Percentiles rank a stretch among this genome's conserved stretches.
These are phyloP conservation scores for Flaveria linearis DNA, from an alignment of 129 eudicot genomes.

Conservation along the genomic window DNA sequence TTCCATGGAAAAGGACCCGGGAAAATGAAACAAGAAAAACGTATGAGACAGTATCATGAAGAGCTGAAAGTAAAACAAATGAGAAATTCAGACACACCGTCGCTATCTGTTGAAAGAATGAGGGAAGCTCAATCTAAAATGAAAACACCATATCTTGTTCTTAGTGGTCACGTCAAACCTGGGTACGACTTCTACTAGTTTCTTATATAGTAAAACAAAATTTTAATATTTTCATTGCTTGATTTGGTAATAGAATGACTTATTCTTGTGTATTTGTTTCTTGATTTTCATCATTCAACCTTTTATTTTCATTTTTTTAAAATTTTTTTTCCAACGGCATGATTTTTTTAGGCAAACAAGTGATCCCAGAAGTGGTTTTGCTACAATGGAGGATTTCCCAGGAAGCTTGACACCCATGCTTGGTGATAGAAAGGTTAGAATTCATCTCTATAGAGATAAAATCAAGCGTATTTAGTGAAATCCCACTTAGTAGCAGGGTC, in stretches of 20 bases:
- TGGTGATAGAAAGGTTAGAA: constrained; percentile 83
- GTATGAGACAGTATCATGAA: constrained; percentile 78
- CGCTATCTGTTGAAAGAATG: constrained; percentile 88
- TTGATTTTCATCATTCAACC: not conserved
- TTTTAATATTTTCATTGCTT: not conserved
- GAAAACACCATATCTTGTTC: constrained; percentile 83
- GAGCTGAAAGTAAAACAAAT: constrained; percentile 88
- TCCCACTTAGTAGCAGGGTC: too few relatives aligned
- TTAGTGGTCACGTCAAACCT: constrained; percentile 90
- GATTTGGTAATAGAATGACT: not conserved
- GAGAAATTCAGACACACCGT: constrained; percentile 87
- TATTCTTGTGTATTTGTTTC: not conserved
- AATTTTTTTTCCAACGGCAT: not conserved
- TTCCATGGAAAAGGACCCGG: constrained; percentile 98
- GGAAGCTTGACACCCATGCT: constrained; percentile 99
- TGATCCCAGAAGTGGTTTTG: constrained; percentile 95
- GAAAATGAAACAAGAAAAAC: constrained; percentile 91
- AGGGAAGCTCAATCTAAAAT: constrained; percentile 83
- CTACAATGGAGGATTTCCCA: constrained; percentile 84
- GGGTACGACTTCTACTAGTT: constrained; percentile 55
- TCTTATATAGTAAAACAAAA: not conserved
- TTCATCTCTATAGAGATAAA: not conserved
- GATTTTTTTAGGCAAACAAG: constrained; percentile 74
- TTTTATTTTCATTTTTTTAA: not conserved
- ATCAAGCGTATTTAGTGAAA: too few relatives aligned